A percentile compares a stretch with the other conserved stretches of the same genome.
phyloP scores from a whole-genome alignment of 2,329 filamentous ascomycete species.

The Hymenoscyphus repandus region DNA sequence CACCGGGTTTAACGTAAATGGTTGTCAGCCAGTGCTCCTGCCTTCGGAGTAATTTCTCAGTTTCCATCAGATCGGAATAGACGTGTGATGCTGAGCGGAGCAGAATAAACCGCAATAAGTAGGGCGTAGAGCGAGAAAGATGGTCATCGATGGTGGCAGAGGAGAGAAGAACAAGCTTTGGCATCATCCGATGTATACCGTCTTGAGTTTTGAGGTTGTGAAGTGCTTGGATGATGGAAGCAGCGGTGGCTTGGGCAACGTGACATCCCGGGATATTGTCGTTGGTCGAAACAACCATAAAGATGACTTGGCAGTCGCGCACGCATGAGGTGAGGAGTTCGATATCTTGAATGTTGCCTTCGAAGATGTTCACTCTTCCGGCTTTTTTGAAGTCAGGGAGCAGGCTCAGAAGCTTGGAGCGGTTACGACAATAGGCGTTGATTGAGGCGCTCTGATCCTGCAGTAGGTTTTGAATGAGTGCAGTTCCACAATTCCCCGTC shows the following conservation, averaged over 20 bases:
- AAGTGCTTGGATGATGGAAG: constrained; percentile 34
- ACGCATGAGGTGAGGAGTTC: constrained; percentile 36
- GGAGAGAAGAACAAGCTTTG: constrained; percentile 39
- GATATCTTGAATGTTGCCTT: constrained; percentile 37
- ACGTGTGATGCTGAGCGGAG: constrained; percentile 31
- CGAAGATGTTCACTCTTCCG: constrained; percentile 36
- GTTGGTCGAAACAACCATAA: constrained; percentile 37
- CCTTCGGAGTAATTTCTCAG: constrained; percentile 35
- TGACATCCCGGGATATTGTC: constrained; percentile 40
- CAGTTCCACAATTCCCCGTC: constrained; percentile 41
- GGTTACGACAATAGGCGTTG: constrained; percentile 41
- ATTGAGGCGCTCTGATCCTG: constrained; percentile 29
- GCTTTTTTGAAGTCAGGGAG: constrained; percentile 32
- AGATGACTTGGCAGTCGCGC: constrained; percentile 33
- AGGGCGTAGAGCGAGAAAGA: constrained; percentile 31
- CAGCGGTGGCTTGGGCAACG: constrained; percentile 34
- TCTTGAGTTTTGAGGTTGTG: constrained; percentile 22
- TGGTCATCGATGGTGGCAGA: constrained; percentile 39
- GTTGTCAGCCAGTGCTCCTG: constrained; percentile 18
- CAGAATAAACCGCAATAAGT: constrained; percentile 29
- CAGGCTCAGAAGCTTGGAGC: constrained; percentile 34
- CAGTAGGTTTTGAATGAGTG: constrained; percentile 38
- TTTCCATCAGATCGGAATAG: constrained; percentile 34
- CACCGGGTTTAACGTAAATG: not conserved
- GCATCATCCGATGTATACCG: constrained; percentile 15